Evolutionary conservation across 2,329 filamentous ascomycete genomes (phyloP).

Genomic region (Onygenales sp.): DNA sequence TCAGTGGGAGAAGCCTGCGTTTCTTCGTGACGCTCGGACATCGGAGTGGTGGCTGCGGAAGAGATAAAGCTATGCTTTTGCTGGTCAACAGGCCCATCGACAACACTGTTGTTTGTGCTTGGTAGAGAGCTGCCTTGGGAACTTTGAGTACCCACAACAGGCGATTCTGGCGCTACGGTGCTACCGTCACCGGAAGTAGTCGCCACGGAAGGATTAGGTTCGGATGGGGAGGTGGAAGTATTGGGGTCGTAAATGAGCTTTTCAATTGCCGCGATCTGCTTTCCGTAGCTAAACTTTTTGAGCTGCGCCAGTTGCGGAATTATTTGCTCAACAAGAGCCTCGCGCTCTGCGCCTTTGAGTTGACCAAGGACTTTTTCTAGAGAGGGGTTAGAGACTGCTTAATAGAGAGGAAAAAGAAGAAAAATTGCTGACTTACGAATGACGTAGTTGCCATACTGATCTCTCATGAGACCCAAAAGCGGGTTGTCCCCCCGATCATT

Average conservation of each 20-base stretch:
- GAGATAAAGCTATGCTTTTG: constrained; percentile 14
- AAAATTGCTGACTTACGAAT: constrained; percentile 61
- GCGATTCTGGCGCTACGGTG: constrained; percentile 13
- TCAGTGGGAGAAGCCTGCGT: neutral
- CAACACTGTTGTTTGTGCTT: constrained; percentile 52
- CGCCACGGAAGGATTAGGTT: constrained; percentile 7
- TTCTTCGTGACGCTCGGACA: neutral
- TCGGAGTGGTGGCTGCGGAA: constrained; percentile 1
- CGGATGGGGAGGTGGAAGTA: constrained; percentile 11
- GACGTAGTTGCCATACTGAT: constrained; percentile 93
- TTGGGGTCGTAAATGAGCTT: constrained; percentile 39
- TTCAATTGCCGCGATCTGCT: constrained; percentile 58
- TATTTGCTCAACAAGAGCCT: constrained; percentile 53
- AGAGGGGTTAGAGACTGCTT: constrained; percentile 10
- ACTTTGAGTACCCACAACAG: constrained; percentile 51
- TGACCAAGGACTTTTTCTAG: constrained; percentile 68
- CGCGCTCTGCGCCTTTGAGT: constrained; percentile 51
- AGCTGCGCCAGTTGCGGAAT: constrained; percentile 51
- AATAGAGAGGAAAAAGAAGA: neutral
- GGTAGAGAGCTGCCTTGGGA: constrained; percentile 57
- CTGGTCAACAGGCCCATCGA: constrained; percentile 33
- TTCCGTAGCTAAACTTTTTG: constrained; percentile 56
- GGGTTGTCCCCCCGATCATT: constrained; percentile 58
- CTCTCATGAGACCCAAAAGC: constrained; percentile 71
- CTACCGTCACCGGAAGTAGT: constrained; percentile 5